These are phyloP conservation scores for Fraxinus floribunda DNA, from an alignment of 305 asterid species.

Conservation along the genomic window DNA sequence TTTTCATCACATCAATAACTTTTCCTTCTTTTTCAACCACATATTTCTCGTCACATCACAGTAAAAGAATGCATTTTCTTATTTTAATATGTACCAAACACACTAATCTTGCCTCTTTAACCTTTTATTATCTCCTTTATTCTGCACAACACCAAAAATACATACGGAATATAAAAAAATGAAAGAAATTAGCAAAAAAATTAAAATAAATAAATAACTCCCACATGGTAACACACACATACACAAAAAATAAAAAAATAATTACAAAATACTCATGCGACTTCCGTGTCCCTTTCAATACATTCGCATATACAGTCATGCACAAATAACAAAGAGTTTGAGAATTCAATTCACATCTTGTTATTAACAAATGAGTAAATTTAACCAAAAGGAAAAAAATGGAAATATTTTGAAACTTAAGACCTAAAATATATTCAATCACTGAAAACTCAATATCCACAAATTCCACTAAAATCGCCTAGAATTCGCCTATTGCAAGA, in stretches of 20 bases:
- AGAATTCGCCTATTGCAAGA: too few species aligned
- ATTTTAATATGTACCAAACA: too few species aligned
- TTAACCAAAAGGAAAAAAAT: too few species aligned
- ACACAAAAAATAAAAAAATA: background rate
- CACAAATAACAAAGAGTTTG: background rate
- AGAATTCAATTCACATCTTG: background rate
- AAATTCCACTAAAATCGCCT: too few species aligned
- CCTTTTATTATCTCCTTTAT: conserved; percentile 37
- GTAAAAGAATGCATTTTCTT: too few species aligned
- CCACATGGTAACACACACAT: background rate
- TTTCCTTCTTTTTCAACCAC: too few species aligned
- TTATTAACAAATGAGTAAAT: too few species aligned
- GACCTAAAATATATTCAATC: too few species aligned
- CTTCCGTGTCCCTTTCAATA: background rate
- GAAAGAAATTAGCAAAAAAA: background rate
- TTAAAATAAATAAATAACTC: background rate
- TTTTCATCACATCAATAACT: too few species aligned
- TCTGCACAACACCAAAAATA: conserved; percentile 23
- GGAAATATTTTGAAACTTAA: too few species aligned
- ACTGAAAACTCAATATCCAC: too few species aligned
- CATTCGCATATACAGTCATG: background rate
- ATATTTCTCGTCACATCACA: too few species aligned
- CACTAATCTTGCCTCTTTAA: conserved; percentile 42
- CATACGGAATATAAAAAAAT: background rate
- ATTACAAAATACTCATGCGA: background rate